Evolutionary conservation across 768 basidiomycete species (phyloP).

Genomic region (Rhizopogon vinicolor): DNA sequence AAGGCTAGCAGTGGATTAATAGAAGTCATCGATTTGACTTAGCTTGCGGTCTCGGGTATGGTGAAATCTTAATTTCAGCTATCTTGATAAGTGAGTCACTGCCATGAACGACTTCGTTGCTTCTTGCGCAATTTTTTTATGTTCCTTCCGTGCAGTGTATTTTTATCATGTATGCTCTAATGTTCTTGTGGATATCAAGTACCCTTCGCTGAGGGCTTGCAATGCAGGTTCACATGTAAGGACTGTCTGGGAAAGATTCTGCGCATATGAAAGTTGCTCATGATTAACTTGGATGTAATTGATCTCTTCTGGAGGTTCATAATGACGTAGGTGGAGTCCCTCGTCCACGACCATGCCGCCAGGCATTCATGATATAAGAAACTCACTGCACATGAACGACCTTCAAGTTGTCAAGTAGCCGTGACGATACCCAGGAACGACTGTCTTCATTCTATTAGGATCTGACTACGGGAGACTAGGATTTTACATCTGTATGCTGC

Average conservation of each 20-base stretch:
- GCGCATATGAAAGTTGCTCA: neutral
- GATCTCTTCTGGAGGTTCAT: neutral
- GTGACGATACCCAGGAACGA: no score
- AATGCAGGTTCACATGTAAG: neutral
- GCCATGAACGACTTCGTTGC: neutral
- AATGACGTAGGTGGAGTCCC: neutral
- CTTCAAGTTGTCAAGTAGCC: no score
- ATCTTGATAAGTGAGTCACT: neutral
- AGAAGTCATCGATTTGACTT: slow-evolving; percentile 27
- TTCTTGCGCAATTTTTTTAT: neutral
- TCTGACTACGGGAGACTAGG: no score
- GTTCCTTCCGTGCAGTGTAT: neutral
- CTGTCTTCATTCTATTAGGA: no score
- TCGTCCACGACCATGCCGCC: no score
- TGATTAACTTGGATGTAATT: neutral
- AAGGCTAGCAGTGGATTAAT: slow-evolving; percentile 3
- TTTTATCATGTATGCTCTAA: neutral
- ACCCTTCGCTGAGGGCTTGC: neutral
- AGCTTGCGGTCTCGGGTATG: neutral
- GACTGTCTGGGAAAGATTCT: neutral
- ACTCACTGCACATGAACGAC: neutral
- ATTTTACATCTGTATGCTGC: no score
- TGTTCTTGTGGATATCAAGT: neutral
- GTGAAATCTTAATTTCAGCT: neutral
- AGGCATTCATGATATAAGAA: neutral